Percentiles rank a stretch among this genome's conserved stretches.
Conservation (phyloP, 257 asterid species). For the Scutellaria baicalensis region DNA sequence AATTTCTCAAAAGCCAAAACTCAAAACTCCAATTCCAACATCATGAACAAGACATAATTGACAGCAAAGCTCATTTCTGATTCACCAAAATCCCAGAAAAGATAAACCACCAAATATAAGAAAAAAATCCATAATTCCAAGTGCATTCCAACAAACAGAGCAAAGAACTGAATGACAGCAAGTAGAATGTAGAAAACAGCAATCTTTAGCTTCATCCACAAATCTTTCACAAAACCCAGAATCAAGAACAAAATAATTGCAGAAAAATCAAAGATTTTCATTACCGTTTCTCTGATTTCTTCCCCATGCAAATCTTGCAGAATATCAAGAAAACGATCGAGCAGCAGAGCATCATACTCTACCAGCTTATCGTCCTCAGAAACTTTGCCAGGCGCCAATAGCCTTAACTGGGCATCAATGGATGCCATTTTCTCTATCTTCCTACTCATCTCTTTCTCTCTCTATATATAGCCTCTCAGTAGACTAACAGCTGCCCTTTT, state of each 20-base stretch:
- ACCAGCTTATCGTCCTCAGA: conserved; percentile 96
- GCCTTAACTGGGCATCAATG: conserved; percentile 91
- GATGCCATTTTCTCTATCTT: conserved; percentile 82
- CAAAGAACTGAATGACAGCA: not conserved
- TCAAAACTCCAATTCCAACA: not conserved
- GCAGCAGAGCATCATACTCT: conserved; percentile 87
- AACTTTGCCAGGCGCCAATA: conserved; percentile 80
- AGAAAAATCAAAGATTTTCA: not conserved
- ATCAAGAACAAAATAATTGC: not conserved
- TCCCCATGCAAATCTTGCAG: conserved; percentile 92
- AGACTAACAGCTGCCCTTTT: not conserved
- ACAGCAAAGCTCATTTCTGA: not conserved
- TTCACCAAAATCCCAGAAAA: not conserved
- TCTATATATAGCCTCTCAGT: conserved; percentile 11
- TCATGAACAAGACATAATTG: not conserved
- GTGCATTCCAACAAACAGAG: not conserved
- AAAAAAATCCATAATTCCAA: not conserved
- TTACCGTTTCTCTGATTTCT: conserved; percentile 83
- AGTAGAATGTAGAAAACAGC: too few relatives aligned
- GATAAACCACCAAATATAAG: not conserved
- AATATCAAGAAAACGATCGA: conserved; percentile 93
- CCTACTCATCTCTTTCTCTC: conserved; percentile 32
- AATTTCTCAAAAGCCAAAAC: not conserved
- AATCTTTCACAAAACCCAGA: not conserved
- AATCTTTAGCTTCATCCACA: not conserved